phyloP scores from a whole-genome alignment of 2,329 filamentous ascomycete genomes.

The Cordyceps militaris region DNA sequence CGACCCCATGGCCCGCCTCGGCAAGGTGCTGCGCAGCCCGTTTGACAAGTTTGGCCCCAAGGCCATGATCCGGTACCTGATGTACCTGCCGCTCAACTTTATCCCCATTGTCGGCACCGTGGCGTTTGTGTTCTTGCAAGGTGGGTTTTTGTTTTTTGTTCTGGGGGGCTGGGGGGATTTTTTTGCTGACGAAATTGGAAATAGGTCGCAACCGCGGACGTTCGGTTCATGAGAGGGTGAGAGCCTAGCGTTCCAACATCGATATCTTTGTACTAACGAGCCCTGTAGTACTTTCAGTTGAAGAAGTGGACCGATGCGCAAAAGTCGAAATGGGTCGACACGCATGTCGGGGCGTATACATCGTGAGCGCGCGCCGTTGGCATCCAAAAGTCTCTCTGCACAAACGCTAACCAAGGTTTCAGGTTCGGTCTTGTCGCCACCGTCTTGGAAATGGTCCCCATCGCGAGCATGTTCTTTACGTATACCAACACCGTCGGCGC shows the following conservation, averaged over 20 bases:
- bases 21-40: slow-evolving; percentile 50
- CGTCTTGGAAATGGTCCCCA: slow-evolving; percentile 75
- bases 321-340: slow-evolving; percentile 60
- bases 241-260: slow-evolving; percentile 15
- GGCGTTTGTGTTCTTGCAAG: slow-evolving; percentile 73
- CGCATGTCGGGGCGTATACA: slow-evolving; percentile 70
- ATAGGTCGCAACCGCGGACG: slow-evolving; percentile 42
- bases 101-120: slow-evolving; percentile 82
- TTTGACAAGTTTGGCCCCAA: slow-evolving; percentile 51
- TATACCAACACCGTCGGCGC: slow-evolving; percentile 91
- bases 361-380: slow-evolving; percentile 48
- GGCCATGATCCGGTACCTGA: slow-evolving; percentile 67
- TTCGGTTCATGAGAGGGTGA: slow-evolving; percentile 47
- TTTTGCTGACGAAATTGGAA: background rate
- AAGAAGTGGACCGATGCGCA: slow-evolving; percentile 70
- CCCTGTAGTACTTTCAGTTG: slow-evolving; percentile 72
- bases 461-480: slow-evolving; percentile 74
- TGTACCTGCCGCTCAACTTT: slow-evolving; percentile 89
- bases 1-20: slow-evolving; percentile 50
- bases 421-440: slow-evolving; percentile 72
- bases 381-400: background rate
- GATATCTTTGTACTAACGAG: slow-evolving; percentile 19
- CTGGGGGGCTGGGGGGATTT: too few species aligned
- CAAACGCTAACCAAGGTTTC: slow-evolving; percentile 2
- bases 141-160: slow-evolving; percentile 26